Evolutionary conservation across 495 filamentous ascomycete genomes (phyloP).

Genomic region (Aspergillus heteromorphus): DNA sequence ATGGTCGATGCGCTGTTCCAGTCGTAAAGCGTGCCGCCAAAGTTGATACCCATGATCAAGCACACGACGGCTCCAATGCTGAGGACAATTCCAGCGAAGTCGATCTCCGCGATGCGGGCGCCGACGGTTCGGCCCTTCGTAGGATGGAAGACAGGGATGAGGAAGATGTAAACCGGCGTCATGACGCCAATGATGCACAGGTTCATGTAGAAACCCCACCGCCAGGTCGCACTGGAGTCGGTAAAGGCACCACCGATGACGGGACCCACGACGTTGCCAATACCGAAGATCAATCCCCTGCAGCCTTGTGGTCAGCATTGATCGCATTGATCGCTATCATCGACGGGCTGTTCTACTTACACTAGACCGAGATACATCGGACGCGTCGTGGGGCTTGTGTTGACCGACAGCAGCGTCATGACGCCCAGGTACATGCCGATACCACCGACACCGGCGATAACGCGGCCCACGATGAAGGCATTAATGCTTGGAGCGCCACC

Average conservation of each 20-base stretch:
- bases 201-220: constrained; percentile 74
- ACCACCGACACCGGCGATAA: constrained; percentile 33
- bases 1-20: constrained; percentile 28
- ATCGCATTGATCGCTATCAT: too few species aligned
- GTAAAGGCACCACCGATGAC: constrained; percentile 61
- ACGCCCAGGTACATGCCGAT: constrained; percentile 34
- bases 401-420: constrained; percentile 26
- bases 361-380: constrained; percentile 24
- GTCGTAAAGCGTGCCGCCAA: constrained; percentile 49
- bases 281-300: constrained; percentile 40
- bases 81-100: constrained; percentile 27
- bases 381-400: constrained; percentile 27
- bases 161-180: constrained; percentile 53
- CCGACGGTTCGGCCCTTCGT: neutral
- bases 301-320: constrained; percentile 14
- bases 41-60: constrained; percentile 47
- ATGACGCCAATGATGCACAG: constrained; percentile 48
- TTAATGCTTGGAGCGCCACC: constrained; percentile 49
- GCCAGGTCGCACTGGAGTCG: constrained; percentile 45
- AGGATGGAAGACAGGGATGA: constrained; percentile 47
- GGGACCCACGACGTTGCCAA: constrained; percentile 51
- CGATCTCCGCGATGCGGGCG: constrained; percentile 30
- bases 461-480: constrained; percentile 50
- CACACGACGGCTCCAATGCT: constrained; percentile 36
- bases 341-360: too few species aligned